Evolutionary conservation across 495 filamentous ascomycete species (phyloP), one percentile per base, ranked within the genome.

Genomic region (Trichoderma erinaceum): DNA sequence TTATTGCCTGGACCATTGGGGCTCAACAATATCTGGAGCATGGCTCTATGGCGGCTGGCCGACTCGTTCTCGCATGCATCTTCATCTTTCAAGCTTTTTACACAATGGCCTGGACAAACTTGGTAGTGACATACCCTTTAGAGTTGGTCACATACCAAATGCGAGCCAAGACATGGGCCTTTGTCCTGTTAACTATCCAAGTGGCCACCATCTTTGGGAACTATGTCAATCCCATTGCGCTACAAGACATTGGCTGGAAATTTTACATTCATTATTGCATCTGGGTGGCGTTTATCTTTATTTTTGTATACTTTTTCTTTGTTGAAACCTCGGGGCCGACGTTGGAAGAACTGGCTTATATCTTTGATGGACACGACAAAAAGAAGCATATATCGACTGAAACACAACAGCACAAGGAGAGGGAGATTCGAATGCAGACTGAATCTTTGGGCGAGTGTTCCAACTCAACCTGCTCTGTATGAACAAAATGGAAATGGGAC

Each of bases 261-360:
- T 68, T 43, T 35, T 68, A 68, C 66, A 86, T 87, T 58, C 82
- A 80, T 18, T 89, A 86, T 81, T 83, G 86, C 69, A 85, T 84
- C 66, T 89, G 88, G 73, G 79, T 88, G 66, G 76, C 88, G 13
- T 87, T 88, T 71, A 81, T 87, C 64, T 81, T 84, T 61, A 80
- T 74, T 15, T 69, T 85, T 5, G 88, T 89, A 64, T 91, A 86
- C 74, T 87, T 89, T 70, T 81, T 88, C 68, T 88, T 88, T 71
- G 84, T 87, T 0, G 89, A 92, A 75, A 92, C 89, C 6, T 84
- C 83, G 35, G 84, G 84, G 12, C 83, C 84, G 65, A 90, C 88
- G 64, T 81, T 92, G 61, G 89, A 92, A 74, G 88, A 91, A 75
- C 74, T 92, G 43, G 80, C 82, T 41, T 84, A 85, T 70, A 85